These are phyloP conservation scores for Rosa chinensis DNA, from an alignment of 306 rosid genomes.

Conservation along the genomic window DNA sequence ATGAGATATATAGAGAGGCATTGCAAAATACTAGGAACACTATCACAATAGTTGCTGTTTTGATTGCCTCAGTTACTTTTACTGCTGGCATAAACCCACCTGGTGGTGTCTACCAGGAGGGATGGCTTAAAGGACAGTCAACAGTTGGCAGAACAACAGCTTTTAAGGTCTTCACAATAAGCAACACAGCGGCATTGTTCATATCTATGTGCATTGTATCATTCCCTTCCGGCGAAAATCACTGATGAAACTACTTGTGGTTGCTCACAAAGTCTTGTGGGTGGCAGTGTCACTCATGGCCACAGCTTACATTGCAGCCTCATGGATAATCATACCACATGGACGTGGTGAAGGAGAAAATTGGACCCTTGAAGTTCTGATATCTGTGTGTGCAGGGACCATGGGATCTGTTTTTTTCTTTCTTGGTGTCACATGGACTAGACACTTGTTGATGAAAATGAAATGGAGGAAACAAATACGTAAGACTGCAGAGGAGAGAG, in stretches of 20 bases:
- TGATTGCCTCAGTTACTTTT: constrained; percentile 78
- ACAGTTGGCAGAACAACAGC: constrained; percentile 44
- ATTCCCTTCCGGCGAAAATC: constrained; percentile 62
- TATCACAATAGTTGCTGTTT: constrained; percentile 52
- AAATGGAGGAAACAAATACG: constrained; percentile 46
- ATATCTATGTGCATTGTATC: constrained; percentile 58
- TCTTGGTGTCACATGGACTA: constrained; percentile 45
- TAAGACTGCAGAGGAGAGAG: neutral
- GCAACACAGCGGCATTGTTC: constrained; percentile 67
- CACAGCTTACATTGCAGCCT: constrained; percentile 57
- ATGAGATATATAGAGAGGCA: constrained; percentile 57
- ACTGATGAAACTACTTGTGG: constrained; percentile 38
- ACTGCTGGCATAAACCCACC: constrained; percentile 78
- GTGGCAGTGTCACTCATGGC: constrained; percentile 62
- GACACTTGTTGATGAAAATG: constrained; percentile 46
- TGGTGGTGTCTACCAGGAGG: constrained; percentile 61
- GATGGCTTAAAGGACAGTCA: constrained; percentile 50
- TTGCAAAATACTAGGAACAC: constrained; percentile 73
- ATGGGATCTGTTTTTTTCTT: constrained; percentile 49
- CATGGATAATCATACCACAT: constrained; percentile 54
- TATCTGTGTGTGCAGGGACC: constrained; percentile 51
- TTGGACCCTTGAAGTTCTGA: constrained; percentile 40
- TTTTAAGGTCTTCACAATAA: constrained; percentile 65
- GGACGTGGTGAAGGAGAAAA: constrained; percentile 24
- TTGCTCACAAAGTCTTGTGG: constrained; percentile 75